Conservation (phyloP, 805 yeast genomes). For the Myxozyma lipomycoides region DNA sequence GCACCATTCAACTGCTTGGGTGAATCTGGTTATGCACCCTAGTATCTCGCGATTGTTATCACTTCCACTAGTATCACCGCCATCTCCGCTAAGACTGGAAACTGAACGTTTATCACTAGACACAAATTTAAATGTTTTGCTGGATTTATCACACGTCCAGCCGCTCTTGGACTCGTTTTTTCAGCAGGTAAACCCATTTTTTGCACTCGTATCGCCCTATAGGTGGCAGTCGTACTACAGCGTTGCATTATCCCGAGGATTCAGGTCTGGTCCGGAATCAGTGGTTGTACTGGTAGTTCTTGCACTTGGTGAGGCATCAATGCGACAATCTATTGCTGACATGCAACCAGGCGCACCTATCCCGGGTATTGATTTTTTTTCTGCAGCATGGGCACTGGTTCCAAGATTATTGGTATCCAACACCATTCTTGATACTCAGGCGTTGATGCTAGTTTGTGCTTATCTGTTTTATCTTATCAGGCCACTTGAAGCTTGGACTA, state of each 20-base stretch:
- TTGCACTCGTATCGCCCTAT: constrained; percentile 17
- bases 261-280: constrained; percentile 17
- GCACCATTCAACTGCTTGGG: constrained; percentile 21
- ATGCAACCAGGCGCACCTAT: neutral
- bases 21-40: constrained; percentile 10
- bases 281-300: constrained; percentile 17
- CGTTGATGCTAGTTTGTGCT: constrained; percentile 13
- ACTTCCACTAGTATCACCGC: neutral
- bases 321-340: neutral
- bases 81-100: constrained; percentile 11
- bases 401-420: constrained; percentile 8
- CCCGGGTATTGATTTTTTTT: constrained; percentile 17
- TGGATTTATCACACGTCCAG: constrained; percentile 19
- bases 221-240: constrained; percentile 15
- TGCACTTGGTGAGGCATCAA: constrained; percentile 18
- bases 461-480: constrained; percentile 15
- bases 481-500: constrained; percentile 19
- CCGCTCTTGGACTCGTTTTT: constrained; percentile 16
- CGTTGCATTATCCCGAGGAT: constrained; percentile 14
- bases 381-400: constrained; percentile 16
- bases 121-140: constrained; percentile 10
- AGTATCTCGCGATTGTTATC: constrained; percentile 8
- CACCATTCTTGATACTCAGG: constrained; percentile 15
- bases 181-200: constrained; percentile 18
- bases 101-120: constrained; percentile 6